Percentiles rank a stretch among this genome's conserved stretches.
Conservation (phyloP, 805 yeast species). For the Wickerhamiella azyma region DNA sequence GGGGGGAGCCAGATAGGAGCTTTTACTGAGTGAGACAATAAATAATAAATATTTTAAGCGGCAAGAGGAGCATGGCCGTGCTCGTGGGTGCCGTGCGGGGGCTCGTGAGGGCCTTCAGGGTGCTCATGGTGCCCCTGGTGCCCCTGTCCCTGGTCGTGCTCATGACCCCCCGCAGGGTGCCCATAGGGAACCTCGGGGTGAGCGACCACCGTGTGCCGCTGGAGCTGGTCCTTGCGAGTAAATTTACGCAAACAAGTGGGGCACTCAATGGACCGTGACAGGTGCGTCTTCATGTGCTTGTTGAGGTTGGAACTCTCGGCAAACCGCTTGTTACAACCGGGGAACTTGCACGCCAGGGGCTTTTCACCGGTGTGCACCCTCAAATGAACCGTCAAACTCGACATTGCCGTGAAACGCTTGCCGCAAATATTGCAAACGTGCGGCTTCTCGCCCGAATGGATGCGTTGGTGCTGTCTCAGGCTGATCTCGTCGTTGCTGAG, state of each 20-base stretch:
- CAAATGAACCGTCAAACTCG: slow-evolving; percentile 69
- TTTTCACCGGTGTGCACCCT: slow-evolving; percentile 87
- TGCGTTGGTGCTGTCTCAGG: slow-evolving; percentile 67
- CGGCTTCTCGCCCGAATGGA: slow-evolving; percentile 86
- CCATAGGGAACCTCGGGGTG: not conserved
- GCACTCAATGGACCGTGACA: slow-evolving; percentile 18
- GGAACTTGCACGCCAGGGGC: slow-evolving; percentile 73
- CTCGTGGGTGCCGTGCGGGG: too few relatives aligned
- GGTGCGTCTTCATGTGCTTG: slow-evolving; percentile 76
- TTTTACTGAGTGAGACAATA: not conserved
- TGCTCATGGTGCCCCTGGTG: not conserved
- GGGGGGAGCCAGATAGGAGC: too few relatives aligned
- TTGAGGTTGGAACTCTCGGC: slow-evolving; percentile 81
- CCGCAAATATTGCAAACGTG: slow-evolving; percentile 59
- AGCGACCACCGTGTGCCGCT: slow-evolving; percentile 13
- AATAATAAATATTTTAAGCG: not conserved
- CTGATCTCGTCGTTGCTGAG: slow-evolving; percentile 64
- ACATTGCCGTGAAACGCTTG: slow-evolving; percentile 67
- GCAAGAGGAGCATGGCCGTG: not conserved
- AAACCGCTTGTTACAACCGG: slow-evolving; percentile 65
- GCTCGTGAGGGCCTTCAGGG: not conserved
- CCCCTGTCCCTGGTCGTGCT: not conserved
- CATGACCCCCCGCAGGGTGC: not conserved
- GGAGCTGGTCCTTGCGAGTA: slow-evolving; percentile 19
- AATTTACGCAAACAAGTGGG: slow-evolving; percentile 14